A percentile compares a stretch with the other conserved stretches of the same genome.
These are phyloP conservation scores for Strobilomyces dryophilus DNA, from an alignment of 768 basidiomycete species.

Conservation along the genomic window DNA sequence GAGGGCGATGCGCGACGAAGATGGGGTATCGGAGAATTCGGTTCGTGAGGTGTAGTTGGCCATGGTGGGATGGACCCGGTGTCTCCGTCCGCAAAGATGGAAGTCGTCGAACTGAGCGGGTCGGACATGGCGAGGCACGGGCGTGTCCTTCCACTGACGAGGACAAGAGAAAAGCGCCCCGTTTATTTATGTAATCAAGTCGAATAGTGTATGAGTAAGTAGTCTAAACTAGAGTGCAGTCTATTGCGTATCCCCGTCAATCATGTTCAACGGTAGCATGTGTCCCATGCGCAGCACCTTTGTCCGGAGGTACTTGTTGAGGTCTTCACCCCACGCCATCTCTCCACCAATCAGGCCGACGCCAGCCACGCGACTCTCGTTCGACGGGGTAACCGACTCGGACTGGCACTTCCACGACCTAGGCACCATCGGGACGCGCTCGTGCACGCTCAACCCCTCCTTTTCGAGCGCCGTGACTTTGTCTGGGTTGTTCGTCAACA, in stretches of 20 bases:
- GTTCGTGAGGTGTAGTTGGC: conserved; percentile 77
- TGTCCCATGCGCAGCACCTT: conserved; percentile 99
- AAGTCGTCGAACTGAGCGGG: conserved; percentile 57
- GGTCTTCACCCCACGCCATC: conserved; percentile 72
- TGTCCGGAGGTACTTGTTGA: conserved; percentile 93
- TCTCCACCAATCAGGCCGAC: conserved; percentile 81
- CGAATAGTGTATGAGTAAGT: background rate
- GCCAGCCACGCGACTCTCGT: conserved; percentile 45
- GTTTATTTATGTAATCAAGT: background rate
- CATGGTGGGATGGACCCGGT: conserved; percentile 54
- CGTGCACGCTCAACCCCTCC: conserved; percentile 75
- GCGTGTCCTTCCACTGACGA: background rate
- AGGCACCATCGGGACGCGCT: conserved; percentile 94
- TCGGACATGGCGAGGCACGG: conserved; percentile 52
- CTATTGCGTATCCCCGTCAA: conserved; percentile 8
- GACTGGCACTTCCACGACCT: conserved; percentile 62
- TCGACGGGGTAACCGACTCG: conserved; percentile 4
- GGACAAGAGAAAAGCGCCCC: background rate
- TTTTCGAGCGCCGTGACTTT: conserved; percentile 84
- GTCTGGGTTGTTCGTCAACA: conserved; percentile 98
- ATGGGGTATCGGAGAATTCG: conserved; percentile 68
- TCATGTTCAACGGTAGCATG: conserved; percentile 56
- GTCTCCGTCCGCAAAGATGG: conserved; percentile 50
- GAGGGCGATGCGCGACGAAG: conserved; percentile 60
- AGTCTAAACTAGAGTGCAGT: background rate